phyloP scores from a whole-genome alignment of 495 filamentous ascomycete genomes.

The Trypethelium eluteriae region DNA sequence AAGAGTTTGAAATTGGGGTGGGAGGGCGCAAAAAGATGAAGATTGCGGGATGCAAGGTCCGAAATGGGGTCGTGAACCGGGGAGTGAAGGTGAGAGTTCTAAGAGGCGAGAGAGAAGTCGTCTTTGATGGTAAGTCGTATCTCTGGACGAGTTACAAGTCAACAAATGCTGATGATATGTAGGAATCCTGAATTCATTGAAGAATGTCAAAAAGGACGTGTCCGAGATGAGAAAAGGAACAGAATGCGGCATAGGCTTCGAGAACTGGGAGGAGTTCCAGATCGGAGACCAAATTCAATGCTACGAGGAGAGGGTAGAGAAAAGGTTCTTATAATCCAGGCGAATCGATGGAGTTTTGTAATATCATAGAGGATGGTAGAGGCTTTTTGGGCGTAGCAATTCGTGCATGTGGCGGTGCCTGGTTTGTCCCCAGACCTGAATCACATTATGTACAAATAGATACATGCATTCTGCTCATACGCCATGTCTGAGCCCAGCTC shows the following conservation, averaged over 20 bases:
- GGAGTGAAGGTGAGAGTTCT: conserved; percentile 61
- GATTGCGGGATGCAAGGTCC: conserved; percentile 81
- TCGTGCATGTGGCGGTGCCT: not conserved
- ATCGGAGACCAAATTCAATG: conserved; percentile 79
- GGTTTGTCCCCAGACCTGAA: not conserved
- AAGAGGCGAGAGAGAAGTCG: conserved; percentile 54
- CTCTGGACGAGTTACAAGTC: conserved; percentile 8
- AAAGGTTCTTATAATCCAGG: conserved; percentile 51
- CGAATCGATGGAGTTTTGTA: not conserved
- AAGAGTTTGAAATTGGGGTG: conserved; percentile 75
- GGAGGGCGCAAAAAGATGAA: conserved; percentile 59
- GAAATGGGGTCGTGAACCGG: conserved; percentile 64
- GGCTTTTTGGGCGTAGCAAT: not conserved
- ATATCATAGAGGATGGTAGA: not conserved
- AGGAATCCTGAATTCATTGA: conserved; percentile 74
- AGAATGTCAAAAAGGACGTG: conserved; percentile 86
- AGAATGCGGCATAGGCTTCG: conserved; percentile 88
- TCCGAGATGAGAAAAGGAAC: conserved; percentile 79
- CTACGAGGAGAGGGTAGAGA: conserved; percentile 71
- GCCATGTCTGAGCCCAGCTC: conserved; percentile 33
- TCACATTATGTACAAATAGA: conserved; percentile 10
- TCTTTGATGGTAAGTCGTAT: conserved; percentile 68
- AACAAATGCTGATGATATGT: conserved; percentile 6
- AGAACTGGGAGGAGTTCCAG: conserved; percentile 66
- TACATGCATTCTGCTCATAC: conserved; percentile 24